Evolutionary conservation across 768 basidiomycete species (phyloP).

Genomic region (Hirschioporus abietinus): DNA sequence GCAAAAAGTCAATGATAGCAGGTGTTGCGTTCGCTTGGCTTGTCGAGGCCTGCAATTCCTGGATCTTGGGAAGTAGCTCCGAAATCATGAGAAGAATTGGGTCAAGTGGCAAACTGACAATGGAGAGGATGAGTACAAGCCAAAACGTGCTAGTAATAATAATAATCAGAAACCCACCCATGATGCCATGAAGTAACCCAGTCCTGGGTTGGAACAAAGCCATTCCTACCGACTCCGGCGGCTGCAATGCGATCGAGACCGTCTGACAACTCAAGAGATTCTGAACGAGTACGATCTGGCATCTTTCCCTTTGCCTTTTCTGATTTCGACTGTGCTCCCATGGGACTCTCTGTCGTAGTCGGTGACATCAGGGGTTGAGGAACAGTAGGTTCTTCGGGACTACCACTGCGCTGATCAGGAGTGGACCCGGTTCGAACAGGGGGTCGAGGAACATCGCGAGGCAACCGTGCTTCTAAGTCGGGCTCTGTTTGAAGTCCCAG

Average conservation of each 20-base stretch:
- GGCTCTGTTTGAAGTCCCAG: slow-evolving; percentile 19
- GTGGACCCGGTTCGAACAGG: not conserved
- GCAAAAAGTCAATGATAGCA: slow-evolving; percentile 70
- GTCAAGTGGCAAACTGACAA: slow-evolving; percentile 76
- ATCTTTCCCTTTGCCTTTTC: slow-evolving; percentile 93
- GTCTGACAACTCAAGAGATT: slow-evolving; percentile 43
- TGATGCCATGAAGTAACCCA: slow-evolving; percentile 99
- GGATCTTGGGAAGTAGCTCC: slow-evolving; percentile 81
- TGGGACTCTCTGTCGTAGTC: slow-evolving; percentile 31
- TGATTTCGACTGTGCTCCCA: slow-evolving; percentile 38
- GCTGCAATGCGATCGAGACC: slow-evolving; percentile 63
- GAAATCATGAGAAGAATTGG: slow-evolving; percentile 83
- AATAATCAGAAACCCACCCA: slow-evolving; percentile 50
- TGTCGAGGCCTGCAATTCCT: slow-evolving; percentile 68
- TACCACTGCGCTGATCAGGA: slow-evolving; percentile 3
- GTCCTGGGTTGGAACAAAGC: slow-evolving; percentile 94
- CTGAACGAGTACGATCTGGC: slow-evolving; percentile 62
- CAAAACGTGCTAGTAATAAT: slow-evolving; percentile 12
- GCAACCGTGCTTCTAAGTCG: slow-evolving; percentile 19
- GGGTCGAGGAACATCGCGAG: slow-evolving; percentile 10
- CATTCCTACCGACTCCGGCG: slow-evolving; percentile 75
- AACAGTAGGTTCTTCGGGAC: slow-evolving; percentile 25
- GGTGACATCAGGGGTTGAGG: slow-evolving; percentile 40
- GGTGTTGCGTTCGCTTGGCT: slow-evolving; percentile 58
- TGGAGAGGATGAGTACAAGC: slow-evolving; percentile 9